These are phyloP conservation scores for Aspergillus brunneoviolaceus DNA, from an alignment of 2,329 filamentous ascomycete species.

Conservation along the genomic window DNA sequence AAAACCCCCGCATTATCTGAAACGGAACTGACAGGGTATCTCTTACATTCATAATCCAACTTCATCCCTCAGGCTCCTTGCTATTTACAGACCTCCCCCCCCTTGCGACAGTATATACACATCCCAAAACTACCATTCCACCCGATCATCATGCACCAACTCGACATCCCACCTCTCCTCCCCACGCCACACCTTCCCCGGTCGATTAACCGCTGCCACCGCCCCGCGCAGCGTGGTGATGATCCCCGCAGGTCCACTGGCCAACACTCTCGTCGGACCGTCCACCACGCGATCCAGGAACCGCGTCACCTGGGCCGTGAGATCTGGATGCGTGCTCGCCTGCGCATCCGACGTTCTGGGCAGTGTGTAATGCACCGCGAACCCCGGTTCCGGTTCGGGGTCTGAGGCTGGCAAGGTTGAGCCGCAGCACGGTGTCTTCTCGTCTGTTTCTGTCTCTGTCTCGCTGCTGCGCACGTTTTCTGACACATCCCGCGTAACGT, in stretches of 20 bases:
- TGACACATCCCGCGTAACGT: conserved; percentile 55
- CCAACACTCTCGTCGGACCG: conserved; percentile 58
- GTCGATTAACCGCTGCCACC: conserved; percentile 49
- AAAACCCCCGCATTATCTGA: too few species aligned
- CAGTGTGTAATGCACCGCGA: conserved; percentile 15
- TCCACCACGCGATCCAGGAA: conserved; percentile 47
- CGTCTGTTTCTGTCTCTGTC: not conserved
- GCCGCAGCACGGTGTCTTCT: not conserved
- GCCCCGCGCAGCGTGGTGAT: conserved; percentile 41
- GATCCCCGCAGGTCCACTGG: conserved; percentile 62
- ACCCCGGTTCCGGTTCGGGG: not conserved
- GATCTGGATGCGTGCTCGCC: conserved; percentile 23
- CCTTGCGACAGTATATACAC: too few species aligned
- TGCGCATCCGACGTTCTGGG: not conserved
- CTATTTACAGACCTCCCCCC: too few species aligned
- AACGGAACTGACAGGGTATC: not conserved
- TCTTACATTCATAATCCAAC: not conserved
- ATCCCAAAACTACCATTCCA: conserved; percentile 31
- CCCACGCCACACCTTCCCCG: conserved; percentile 57
- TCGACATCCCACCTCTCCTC: conserved; percentile 57
- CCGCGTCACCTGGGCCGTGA: conserved; percentile 48
- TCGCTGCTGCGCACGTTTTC: too few species aligned
- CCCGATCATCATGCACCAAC: conserved; percentile 60
- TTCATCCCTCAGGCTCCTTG: not conserved
- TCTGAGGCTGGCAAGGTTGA: too few species aligned